phyloP scores from a whole-genome alignment of 1,139 yeast genomes.

The Suhomyces atakaporum region DNA sequence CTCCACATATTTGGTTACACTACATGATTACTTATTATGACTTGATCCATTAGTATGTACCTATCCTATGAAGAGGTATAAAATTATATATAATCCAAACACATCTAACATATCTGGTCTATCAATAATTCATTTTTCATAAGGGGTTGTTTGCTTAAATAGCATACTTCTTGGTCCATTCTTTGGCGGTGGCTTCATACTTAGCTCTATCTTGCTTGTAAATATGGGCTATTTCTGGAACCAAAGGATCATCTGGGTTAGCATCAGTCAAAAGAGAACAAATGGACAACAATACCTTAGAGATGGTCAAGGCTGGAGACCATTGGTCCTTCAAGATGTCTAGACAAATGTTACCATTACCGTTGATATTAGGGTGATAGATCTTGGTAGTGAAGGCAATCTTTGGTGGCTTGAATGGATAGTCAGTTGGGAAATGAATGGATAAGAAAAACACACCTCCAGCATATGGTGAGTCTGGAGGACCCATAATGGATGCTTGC shows the following conservation, averaged over 20 bases:
- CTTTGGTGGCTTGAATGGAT: conserved; percentile 94
- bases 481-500: conserved; percentile 98
- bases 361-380: conserved; percentile 89
- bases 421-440: conserved; percentile 92
- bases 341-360: conserved; percentile 83
- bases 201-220: conserved; percentile 93
- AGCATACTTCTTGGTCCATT: conserved; percentile 98
- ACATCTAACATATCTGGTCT: conserved; percentile 2
- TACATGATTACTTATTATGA: conserved; percentile 1
- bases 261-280: conserved; percentile 95
- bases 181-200: conserved; percentile 96
- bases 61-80: conserved; percentile 3
- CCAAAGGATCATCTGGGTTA: conserved; percentile 98
- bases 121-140: conserved; percentile 3
- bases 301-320: conserved; percentile 90
- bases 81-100: conserved; percentile 7
- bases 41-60: conserved; percentile 6
- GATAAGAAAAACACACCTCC: conserved; percentile 92
- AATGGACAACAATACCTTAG: conserved; percentile 84
- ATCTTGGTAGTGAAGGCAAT: conserved; percentile 87
- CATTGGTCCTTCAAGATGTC: conserved; percentile 87
- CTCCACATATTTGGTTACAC: too few species aligned
- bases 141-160: conserved; percentile 46
- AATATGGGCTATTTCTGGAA: conserved; percentile 96
- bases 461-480: conserved; percentile 90